Evolutionary conservation across 352 stramenopile species (phyloP), one percentile per base, ranked within the genome.

Genomic region (Poterioochromonas sp.): DNA sequence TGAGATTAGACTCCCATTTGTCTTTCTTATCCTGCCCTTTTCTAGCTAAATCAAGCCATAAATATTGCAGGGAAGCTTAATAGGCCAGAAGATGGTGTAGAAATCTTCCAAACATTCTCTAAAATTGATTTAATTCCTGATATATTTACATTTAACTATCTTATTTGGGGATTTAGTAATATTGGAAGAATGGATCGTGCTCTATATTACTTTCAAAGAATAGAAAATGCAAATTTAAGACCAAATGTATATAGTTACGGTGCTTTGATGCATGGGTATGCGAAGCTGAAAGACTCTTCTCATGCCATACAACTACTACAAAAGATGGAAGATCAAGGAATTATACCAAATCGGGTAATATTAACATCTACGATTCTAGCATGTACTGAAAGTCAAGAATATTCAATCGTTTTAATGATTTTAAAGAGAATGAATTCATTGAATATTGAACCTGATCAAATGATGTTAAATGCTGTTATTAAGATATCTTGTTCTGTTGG

Each of bases 11-110:
- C n/a, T n/a, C n/a, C n/a, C n/a, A n/a, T n/a, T n/a, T n/a, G n/a
- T n/a, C n/a, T n/a, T n/a, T n/a, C n/a, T n/a, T n/a, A n/a, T n/a
- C n/a, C n/a, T n/a, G n/a, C n/a, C n/a, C n/a, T n/a, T n/a, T n/a
- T n/a, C n/a, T n/a, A 62, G 51, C 12, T 62, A 8, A 62, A 62
- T 62, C 51, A 62, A 32, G 51, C 51, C 29, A 62, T 62, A 34
- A 32, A 5, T 8, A 62, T 22, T 8, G 51, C 51, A 32, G 51
- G 51, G 12, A 8, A 22, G 29, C 5, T 62, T 5, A 22, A 29
- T 62, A 8, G 51, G 5, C 2, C 29, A 62, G 8, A 12, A 32
- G 51, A 62, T 32, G 51, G 8, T 32, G 5, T 62, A 32, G 51
- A 62, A 32, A 32, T 62, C 8, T 62, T 62, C 26, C 8, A 62